Conservation (phyloP, 805 yeast species). For the Schwanniomyces vanrijiae region DNA sequence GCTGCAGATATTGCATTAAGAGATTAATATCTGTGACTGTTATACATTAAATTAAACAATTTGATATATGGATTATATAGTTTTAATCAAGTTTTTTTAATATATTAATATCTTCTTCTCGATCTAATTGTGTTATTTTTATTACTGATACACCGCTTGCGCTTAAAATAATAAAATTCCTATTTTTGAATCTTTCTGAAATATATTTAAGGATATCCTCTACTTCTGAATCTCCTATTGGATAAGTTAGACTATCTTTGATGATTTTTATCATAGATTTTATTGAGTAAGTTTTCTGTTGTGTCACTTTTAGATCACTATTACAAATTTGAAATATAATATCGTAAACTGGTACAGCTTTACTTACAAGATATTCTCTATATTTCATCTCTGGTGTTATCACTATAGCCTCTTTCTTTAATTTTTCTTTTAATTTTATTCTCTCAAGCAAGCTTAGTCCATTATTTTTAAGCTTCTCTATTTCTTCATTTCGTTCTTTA, state of each 20-base stretch:
- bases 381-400: slow-evolving; percentile 21
- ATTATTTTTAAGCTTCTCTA: slow-evolving; percentile 14
- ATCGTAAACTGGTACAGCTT: slow-evolving; percentile 31
- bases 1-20: slow-evolving; percentile 85
- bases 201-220: slow-evolving; percentile 25
- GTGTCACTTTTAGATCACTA: neutral
- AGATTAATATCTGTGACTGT: slow-evolving; percentile 12
- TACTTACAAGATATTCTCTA: slow-evolving; percentile 23
- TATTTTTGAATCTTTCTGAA: slow-evolving; percentile 13
- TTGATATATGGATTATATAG: slow-evolving; percentile 1
- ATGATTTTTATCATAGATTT: slow-evolving; percentile 26
- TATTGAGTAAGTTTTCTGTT: slow-evolving; percentile 20
- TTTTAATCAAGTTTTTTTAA: slow-evolving; percentile 6
- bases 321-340: slow-evolving; percentile 29
- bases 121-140: slow-evolving; percentile 22
- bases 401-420: slow-evolving; percentile 12
- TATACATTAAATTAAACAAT: neutral
- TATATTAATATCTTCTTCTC: slow-evolving; percentile 25
- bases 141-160: slow-evolving; percentile 25
- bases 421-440: slow-evolving; percentile 35
- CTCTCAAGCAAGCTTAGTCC: slow-evolving; percentile 38
- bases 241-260: slow-evolving; percentile 32
- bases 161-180: slow-evolving; percentile 19
- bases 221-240: slow-evolving; percentile 30
- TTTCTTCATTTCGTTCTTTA: slow-evolving; percentile 22